These are phyloP conservation scores for Erythrobasidium hasegawianum DNA, from an alignment of 1,284 basidiomycete species.

Conservation along the genomic window DNA sequence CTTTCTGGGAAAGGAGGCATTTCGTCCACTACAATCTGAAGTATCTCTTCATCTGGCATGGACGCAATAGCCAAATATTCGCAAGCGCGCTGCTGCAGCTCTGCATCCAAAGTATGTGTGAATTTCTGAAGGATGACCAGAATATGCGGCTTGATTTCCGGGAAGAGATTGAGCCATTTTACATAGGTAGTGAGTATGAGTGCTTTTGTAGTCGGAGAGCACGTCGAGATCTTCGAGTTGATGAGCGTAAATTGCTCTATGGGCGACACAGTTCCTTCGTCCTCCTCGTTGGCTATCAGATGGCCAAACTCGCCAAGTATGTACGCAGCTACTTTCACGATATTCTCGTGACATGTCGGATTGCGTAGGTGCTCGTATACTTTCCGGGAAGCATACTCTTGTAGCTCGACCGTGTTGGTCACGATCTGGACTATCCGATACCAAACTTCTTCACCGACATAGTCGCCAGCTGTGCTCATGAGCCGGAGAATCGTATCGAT, in stretches of 20 bases:
- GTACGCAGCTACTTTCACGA: slow-evolving; percentile 96
- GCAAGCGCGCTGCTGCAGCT: slow-evolving; percentile 96
- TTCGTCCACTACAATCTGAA: slow-evolving; percentile 94
- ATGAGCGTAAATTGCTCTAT: slow-evolving; percentile 90
- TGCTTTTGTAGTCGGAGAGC: slow-evolving; percentile 84
- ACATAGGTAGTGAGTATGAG: slow-evolving; percentile 94
- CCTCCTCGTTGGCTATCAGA: slow-evolving; percentile 81
- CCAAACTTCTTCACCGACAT: slow-evolving; percentile 99
- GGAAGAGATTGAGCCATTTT: slow-evolving; percentile 99
- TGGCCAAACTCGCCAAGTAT: slow-evolving; percentile 92
- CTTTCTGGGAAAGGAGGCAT: slow-evolving; percentile 94
- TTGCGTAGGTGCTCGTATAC: slow-evolving; percentile 84
- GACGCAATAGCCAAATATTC: slow-evolving; percentile 86
- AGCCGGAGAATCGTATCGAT: slow-evolving; percentile 92
- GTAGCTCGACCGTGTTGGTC: slow-evolving; percentile 92
- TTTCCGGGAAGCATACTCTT: slow-evolving; percentile 82
- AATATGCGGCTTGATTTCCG: slow-evolving; percentile 92
- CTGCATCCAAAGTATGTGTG: slow-evolving; percentile 93
- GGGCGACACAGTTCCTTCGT: slow-evolving; percentile 70
- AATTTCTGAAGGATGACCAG: slow-evolving; percentile 96
- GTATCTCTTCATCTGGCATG: slow-evolving; percentile 80
- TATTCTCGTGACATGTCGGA: slow-evolving; percentile 86
- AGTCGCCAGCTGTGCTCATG: slow-evolving; percentile 93
- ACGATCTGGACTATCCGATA: slow-evolving; percentile 98
- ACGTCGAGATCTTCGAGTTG: slow-evolving; percentile 93